These are phyloP conservation scores for Penicillium bovifimosum DNA, from an alignment of 495 filamentous ascomycete species.

Conservation along the genomic window DNA sequence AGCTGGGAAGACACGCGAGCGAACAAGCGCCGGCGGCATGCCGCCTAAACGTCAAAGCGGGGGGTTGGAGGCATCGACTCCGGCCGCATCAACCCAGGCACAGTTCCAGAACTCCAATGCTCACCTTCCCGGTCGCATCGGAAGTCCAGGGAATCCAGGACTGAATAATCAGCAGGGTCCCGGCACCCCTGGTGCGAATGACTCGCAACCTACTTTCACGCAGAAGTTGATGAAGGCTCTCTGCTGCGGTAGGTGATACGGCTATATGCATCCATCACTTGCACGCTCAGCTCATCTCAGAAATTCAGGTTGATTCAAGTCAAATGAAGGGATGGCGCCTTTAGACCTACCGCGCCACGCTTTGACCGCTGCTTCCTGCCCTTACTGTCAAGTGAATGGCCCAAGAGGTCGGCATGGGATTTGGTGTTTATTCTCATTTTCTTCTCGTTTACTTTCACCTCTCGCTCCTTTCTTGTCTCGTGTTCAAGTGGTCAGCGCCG, in stretches of 20 bases:
- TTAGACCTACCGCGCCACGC: constrained; percentile 14
- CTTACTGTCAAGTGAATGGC: constrained; percentile 26
- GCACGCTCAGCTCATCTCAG: constrained; percentile 26
- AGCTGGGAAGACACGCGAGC: constrained; percentile 72
- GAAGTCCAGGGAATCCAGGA: constrained; percentile 51
- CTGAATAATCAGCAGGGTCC: constrained; percentile 45
- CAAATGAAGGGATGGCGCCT: constrained; percentile 14
- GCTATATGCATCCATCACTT: constrained; percentile 3
- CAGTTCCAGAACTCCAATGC: constrained; percentile 88
- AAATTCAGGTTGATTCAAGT: constrained; percentile 28
- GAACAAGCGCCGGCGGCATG: constrained; percentile 71
- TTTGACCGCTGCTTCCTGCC: constrained; percentile 22
- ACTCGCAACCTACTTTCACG: constrained; percentile 45
- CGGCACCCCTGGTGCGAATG: constrained; percentile 37
- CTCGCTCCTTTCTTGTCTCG: constrained; percentile 6
- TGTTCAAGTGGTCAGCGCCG: neutral
- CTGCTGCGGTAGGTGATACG: constrained; percentile 66
- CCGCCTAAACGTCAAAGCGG: constrained; percentile 70
- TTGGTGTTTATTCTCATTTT: constrained; percentile 24
- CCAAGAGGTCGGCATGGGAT: constrained; percentile 24
- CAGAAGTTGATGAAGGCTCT: constrained; percentile 76
- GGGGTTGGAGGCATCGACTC: constrained; percentile 70
- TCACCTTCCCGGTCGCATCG: constrained; percentile 66
- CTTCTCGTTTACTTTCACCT: constrained; percentile 14
- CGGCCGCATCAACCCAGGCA: constrained; percentile 77